A percentile compares a stretch with the other conserved stretches of the same genome.
Conservation (phyloP, 1,284 basidiomycete genomes). For the Moniliophthora roreri region DNA sequence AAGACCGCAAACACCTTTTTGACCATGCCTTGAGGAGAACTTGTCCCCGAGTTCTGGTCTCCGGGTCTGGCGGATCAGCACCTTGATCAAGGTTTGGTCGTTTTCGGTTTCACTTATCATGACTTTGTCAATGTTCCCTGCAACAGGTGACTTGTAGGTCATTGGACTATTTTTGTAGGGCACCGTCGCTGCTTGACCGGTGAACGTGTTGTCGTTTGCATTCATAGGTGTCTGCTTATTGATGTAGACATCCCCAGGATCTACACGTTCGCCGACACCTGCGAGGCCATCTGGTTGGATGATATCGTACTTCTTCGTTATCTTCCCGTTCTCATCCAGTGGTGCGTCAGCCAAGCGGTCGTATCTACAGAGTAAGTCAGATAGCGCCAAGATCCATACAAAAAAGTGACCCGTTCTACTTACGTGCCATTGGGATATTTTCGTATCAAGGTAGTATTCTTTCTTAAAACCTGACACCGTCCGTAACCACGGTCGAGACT, state of each 20-base stretch:
- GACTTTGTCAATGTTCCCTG: constrained; percentile 96
- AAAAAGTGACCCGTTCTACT: constrained; percentile 35
- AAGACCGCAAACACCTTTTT: constrained; percentile 98
- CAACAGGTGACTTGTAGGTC: constrained; percentile 90
- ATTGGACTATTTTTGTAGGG: constrained; percentile 90
- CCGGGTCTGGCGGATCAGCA: constrained; percentile 96
- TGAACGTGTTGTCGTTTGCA: constrained; percentile 83
- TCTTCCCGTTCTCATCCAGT: constrained; percentile 75
- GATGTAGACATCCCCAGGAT: constrained; percentile 93
- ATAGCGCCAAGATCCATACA: background rate
- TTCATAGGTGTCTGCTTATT: constrained; percentile 97
- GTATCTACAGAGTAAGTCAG: constrained; percentile 49
- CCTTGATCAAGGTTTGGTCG: constrained; percentile 97
- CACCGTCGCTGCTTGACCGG: constrained; percentile 74
- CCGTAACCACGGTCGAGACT: constrained; percentile 97
- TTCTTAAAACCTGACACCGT: constrained; percentile 95
- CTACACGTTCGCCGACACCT: constrained; percentile 92
- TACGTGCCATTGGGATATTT: constrained; percentile 98
- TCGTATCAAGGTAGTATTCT: constrained; percentile 91
- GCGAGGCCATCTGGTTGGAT: constrained; percentile 92
- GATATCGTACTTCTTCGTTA: constrained; percentile 86
- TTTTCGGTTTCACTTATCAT: constrained; percentile 95
- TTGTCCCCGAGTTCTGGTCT: constrained; percentile 98
- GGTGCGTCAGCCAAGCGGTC: constrained; percentile 96
- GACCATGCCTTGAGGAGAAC: constrained; percentile 97